phyloP scores from a whole-genome alignment of 2,329 filamentous ascomycete genomes.

The Aspergillus sp. region DNA sequence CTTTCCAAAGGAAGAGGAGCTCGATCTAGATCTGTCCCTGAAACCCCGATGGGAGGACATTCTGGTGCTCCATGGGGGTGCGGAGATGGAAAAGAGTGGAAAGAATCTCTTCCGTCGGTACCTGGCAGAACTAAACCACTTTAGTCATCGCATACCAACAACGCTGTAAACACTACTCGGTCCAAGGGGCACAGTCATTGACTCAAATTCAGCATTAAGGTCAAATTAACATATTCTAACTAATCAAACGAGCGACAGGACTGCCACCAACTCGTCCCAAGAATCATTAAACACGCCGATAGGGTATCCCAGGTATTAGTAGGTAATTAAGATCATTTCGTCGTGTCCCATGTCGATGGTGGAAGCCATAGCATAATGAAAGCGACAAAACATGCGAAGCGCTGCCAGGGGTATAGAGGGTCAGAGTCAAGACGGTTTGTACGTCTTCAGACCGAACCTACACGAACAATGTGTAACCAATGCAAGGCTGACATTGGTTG shows the following conservation, averaged over 20 bases:
- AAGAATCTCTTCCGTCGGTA: no score
- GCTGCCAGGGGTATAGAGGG: not conserved
- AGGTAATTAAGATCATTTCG: slow-evolving; percentile 2
- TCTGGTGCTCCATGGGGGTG: no score
- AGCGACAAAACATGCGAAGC: not conserved
- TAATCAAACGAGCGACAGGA: slow-evolving; percentile 2
- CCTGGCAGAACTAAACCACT: no score
- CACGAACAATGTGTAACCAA: not conserved
- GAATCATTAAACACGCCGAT: slow-evolving; percentile 8
- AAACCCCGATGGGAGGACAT: no score
- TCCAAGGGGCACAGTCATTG: not conserved
- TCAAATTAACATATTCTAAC: not conserved
- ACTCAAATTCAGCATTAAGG: not conserved
- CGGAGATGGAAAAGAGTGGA: no score
- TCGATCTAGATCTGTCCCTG: no score
- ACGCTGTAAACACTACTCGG: no score
- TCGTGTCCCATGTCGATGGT: slow-evolving; percentile 6
- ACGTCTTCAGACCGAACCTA: not conserved
- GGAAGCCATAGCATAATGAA: not conserved
- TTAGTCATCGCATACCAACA: no score
- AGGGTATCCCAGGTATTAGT: slow-evolving; percentile 10
- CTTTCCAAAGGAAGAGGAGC: not conserved
- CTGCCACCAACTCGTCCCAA: not conserved
- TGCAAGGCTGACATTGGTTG: not conserved
- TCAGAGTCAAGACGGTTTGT: not conserved